A percentile compares a stretch with the other conserved stretches of the same genome.
Conservation (phyloP, 1,284 basidiomycete genomes). For the Leccinum ponderosum region DNA sequence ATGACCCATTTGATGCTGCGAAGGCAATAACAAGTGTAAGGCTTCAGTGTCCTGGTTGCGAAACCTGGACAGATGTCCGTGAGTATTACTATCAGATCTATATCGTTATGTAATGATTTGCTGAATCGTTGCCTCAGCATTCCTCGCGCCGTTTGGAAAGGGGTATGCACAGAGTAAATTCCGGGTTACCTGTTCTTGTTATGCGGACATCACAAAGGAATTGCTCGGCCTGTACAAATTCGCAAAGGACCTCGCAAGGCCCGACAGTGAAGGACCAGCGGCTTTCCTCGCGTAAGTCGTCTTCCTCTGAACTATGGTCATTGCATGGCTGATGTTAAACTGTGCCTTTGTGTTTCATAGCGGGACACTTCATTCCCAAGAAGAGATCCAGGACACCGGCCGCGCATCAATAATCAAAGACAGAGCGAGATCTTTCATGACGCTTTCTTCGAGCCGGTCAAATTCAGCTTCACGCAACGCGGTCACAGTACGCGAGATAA, state of each 20-base stretch:
- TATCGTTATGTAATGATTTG: neutral
- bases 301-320: neutral
- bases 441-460: neutral
- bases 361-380: constrained; percentile 29
- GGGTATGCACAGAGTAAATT: constrained; percentile 40
- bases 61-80: neutral
- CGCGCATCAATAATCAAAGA: constrained; percentile 28
- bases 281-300: constrained; percentile 5
- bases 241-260: too few relatives aligned
- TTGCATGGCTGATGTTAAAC: neutral
- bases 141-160: constrained; percentile 4
- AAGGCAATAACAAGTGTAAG: neutral
- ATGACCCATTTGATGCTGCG: constrained; percentile 33
- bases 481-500: neutral
- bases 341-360: constrained; percentile 1
- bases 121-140: constrained; percentile 20
- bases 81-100: neutral
- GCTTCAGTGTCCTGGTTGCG: constrained; percentile 12
- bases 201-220: too few relatives aligned
- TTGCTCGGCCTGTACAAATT: too few relatives aligned
- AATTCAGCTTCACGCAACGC: neutral
- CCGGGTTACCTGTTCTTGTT: too few relatives aligned
- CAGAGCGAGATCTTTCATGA: neutral
- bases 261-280: too few relatives aligned
- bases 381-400: constrained; percentile 8